Base-by-base conservation (phyloP, 2,329 filamentous ascomycete genomes). In the Talaromyces rugulosus region DNA sequence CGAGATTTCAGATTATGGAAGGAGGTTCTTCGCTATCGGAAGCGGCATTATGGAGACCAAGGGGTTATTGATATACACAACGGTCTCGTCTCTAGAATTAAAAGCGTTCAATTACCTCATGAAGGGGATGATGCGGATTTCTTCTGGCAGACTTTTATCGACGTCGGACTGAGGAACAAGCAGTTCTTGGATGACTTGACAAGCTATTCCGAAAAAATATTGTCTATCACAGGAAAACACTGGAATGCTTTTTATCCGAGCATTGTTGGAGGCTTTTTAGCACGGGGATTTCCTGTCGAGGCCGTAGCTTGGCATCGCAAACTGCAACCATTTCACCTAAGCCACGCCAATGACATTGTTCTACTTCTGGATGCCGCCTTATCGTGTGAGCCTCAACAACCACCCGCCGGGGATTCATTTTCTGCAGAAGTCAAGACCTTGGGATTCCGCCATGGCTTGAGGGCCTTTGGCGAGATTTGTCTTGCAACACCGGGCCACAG, bases 1-100 rank as follows among this genome's bases (percentile, higher is more conserved):
- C 63, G 72, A 50, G 72, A 81, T 64, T 73, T 79, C 59, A 67
- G 71, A n/a, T 69, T 81, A 14, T 81, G 79, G 79, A 74, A 75
- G 47, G 74, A 80, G 51, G 66, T 81, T 30, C 69, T 81, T n/a
- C 68, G 72, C 11, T 78, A 77, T 63, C 74, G 77, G 30, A 76
- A 77, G 63, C 76, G 78, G 2, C 74, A 75, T 59, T 74, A 80
- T 65, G 79, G 78, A 11, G 71, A 76, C 30, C 65, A 73, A 54
- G 79, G 79, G 5, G 76, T 75, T 16, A 63, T 75, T 34, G 70
- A 73, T 50, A 78, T 81, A 36, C 81, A 75, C 74, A 68, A 74
- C 54, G 76, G 73, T 18, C 58, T 80, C 40, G 72, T 69, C 28
- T 60, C 63, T 30, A 71, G 77, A 56, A 63, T 69, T 27, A 63